Conservation (phyloP, 495 filamentous ascomycete genomes). For the Articulospora tetracladia region DNA sequence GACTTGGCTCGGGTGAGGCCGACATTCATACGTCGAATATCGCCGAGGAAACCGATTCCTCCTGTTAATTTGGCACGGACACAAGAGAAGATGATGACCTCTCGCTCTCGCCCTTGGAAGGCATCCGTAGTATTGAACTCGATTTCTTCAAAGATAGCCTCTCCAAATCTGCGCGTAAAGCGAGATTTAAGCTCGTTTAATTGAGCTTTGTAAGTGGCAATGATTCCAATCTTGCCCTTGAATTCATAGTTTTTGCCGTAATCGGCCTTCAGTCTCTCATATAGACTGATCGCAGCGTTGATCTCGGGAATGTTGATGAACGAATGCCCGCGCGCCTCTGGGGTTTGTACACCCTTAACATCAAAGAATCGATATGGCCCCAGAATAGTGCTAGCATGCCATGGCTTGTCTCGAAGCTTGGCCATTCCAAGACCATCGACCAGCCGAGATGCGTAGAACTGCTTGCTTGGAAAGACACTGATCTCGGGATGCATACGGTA, state of each 20-base stretch:
- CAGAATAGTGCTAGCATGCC: slow-evolving; percentile 78
- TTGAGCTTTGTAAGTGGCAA: slow-evolving; percentile 95
- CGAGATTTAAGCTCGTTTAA: slow-evolving; percentile 70
- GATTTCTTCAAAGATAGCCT: slow-evolving; percentile 67
- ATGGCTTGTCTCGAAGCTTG: slow-evolving; percentile 66
- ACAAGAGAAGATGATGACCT: slow-evolving; percentile 98
- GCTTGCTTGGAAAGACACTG: slow-evolving; percentile 78
- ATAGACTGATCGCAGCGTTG: slow-evolving; percentile 78
- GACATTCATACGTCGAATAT: slow-evolving; percentile 99
- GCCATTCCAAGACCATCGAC: slow-evolving; percentile 83
- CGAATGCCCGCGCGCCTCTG: slow-evolving; percentile 74
- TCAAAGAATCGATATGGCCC: slow-evolving; percentile 98
- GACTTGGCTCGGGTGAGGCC: slow-evolving; percentile 94
- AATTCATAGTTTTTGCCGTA: slow-evolving; percentile 60
- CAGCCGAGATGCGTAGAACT: slow-evolving; percentile 88
- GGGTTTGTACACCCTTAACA: slow-evolving; percentile 81
- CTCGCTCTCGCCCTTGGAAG: slow-evolving; percentile 93
- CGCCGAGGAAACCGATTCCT: slow-evolving; percentile 95
- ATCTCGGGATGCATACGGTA: slow-evolving; percentile 99
- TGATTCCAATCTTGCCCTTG: slow-evolving; percentile 85
- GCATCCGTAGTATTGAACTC: slow-evolving; percentile 99
- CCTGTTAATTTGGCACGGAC: slow-evolving; percentile 83
- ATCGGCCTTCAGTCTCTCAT: slow-evolving; percentile 69
- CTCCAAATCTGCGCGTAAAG: slow-evolving; percentile 69
- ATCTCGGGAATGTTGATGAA: slow-evolving; percentile 87